These are phyloP conservation scores for Talinum fruticosum DNA, from an alignment of 148 eudicot species.

Conservation along the genomic window DNA sequence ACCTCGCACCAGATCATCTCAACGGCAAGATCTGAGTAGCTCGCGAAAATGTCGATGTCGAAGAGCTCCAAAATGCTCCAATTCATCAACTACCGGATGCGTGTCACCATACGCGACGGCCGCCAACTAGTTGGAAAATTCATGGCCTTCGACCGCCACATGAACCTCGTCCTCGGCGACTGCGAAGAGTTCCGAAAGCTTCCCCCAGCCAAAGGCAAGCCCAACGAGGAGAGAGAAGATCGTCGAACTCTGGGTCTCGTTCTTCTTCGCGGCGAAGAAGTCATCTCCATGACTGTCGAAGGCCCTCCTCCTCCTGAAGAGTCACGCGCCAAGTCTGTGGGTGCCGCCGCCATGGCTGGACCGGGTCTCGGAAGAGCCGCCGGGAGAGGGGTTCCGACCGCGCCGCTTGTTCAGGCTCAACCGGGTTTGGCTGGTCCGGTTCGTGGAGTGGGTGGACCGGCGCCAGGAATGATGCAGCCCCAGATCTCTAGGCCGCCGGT, in stretches of 20 bases:
- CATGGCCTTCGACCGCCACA: slow-evolving; percentile 98
- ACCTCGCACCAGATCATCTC: too few relatives aligned
- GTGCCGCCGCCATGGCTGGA: slow-evolving; percentile 48
- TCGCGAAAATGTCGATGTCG: slow-evolving; percentile 84
- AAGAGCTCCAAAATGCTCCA: slow-evolving; percentile 96
- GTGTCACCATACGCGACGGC: slow-evolving; percentile 89
- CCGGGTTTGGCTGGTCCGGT: slow-evolving; percentile 90
- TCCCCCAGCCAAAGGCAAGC: slow-evolving; percentile 59
- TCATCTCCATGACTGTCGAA: slow-evolving; percentile 91
- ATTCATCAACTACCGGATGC: slow-evolving; percentile 93
- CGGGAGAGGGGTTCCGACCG: slow-evolving; percentile 69
- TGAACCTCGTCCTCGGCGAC: slow-evolving; percentile 95
- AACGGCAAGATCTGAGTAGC: background rate
- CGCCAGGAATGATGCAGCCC: slow-evolving; percentile 96
- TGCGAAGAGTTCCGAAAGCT: slow-evolving; percentile 93
- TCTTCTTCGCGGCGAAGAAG: slow-evolving; percentile 87
- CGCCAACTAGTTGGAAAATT: slow-evolving; percentile 87
- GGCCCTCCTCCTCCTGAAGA: slow-evolving; percentile 97
- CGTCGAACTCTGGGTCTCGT: slow-evolving; percentile 91
- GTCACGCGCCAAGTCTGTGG: slow-evolving; percentile 52
- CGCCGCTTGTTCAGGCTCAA: slow-evolving; percentile 59
- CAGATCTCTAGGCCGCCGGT: slow-evolving; percentile 77
- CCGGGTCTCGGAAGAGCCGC: slow-evolving; percentile 84
- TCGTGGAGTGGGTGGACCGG: slow-evolving; percentile 89
- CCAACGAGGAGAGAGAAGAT: slow-evolving; percentile 53